phyloP scores from a whole-genome alignment of 768 basidiomycete genomes.

The Hemileccinum rubropunctum region DNA sequence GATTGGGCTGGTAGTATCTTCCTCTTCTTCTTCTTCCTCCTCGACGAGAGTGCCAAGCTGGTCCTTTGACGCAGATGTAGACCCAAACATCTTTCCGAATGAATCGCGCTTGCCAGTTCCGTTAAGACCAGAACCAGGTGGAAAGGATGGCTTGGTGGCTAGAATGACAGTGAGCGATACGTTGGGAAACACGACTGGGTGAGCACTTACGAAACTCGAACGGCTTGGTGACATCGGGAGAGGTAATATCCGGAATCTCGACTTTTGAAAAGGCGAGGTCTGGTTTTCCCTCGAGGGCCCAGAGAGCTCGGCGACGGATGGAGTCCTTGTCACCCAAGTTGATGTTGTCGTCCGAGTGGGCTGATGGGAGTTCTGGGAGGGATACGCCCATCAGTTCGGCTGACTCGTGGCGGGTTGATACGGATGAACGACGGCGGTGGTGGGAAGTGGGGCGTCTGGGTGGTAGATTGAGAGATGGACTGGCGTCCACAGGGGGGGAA shows the following conservation, averaged over 20 bases:
- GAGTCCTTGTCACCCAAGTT: slow-evolving; percentile 74
- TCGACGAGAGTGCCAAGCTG: slow-evolving; percentile 77
- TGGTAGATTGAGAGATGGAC: slow-evolving; percentile 17
- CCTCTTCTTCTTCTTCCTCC: slow-evolving; percentile 87
- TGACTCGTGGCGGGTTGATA: slow-evolving; percentile 87
- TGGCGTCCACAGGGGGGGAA: slow-evolving; percentile 24
- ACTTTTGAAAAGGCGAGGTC: slow-evolving; percentile 70
- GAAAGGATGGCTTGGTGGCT: slow-evolving; percentile 64
- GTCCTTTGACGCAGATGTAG: slow-evolving; percentile 67
- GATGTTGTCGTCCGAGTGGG: slow-evolving; percentile 63
- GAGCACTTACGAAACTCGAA: slow-evolving; percentile 65
- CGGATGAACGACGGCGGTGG: slow-evolving; percentile 81
- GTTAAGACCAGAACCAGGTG: slow-evolving; percentile 43
- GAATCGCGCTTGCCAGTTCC: slow-evolving; percentile 72
- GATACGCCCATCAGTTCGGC: slow-evolving; percentile 88
- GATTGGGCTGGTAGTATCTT: slow-evolving; percentile 41
- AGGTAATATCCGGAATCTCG: slow-evolving; percentile 77
- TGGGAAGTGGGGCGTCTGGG: slow-evolving; percentile 69
- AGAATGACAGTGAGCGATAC: slow-evolving; percentile 1
- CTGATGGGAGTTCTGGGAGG: slow-evolving; percentile 61
- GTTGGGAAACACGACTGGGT: slow-evolving; percentile 1
- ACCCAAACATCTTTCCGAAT: slow-evolving; percentile 62
- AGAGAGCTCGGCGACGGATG: slow-evolving; percentile 76
- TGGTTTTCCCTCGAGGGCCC: slow-evolving; percentile 83
- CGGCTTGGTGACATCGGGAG: slow-evolving; percentile 53